Percentiles rank a stretch among this genome's conserved stretches.
Evolutionary conservation across 441 rosid species (phyloP).

Genomic region (Populus tomentosa): DNA sequence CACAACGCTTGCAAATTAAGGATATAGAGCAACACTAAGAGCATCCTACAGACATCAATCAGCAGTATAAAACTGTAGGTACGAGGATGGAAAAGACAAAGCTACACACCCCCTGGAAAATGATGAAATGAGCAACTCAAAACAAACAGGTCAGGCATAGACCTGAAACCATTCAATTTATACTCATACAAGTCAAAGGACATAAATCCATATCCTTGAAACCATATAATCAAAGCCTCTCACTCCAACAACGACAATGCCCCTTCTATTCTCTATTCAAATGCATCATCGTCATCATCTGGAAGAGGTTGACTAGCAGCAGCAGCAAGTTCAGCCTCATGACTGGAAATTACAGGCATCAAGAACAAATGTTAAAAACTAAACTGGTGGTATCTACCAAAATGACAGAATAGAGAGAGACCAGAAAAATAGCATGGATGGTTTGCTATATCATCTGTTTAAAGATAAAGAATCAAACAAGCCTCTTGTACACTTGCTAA

Average conservation of each 20-base stretch:
- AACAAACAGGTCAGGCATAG: conserved; percentile 3
- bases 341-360: conserved; percentile 27
- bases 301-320: conserved; percentile 73
- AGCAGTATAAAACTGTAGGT: background rate
- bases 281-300: conserved; percentile 71
- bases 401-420: background rate
- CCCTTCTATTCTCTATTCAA: conserved; percentile 32
- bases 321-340: conserved; percentile 62
- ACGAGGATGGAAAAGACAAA: conserved; percentile 11
- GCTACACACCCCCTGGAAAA: conserved; percentile 5
- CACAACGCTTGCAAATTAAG: background rate
- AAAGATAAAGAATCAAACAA: background rate
- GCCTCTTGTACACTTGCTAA: background rate
- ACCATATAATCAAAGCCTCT: conserved; percentile 14
- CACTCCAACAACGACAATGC: background rate
- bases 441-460: background rate
- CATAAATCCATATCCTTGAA: conserved; percentile 23
- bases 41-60: conserved; percentile 7
- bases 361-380: background rate
- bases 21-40: background rate
- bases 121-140: conserved; percentile 12
- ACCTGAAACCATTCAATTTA: conserved; percentile 16
- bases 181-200: conserved; percentile 15
- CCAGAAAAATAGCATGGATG: background rate
- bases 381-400: background rate